Conservation (phyloP, 371 early-diverging fungal genomes). For the Lichtheimia ramosa region DNA sequence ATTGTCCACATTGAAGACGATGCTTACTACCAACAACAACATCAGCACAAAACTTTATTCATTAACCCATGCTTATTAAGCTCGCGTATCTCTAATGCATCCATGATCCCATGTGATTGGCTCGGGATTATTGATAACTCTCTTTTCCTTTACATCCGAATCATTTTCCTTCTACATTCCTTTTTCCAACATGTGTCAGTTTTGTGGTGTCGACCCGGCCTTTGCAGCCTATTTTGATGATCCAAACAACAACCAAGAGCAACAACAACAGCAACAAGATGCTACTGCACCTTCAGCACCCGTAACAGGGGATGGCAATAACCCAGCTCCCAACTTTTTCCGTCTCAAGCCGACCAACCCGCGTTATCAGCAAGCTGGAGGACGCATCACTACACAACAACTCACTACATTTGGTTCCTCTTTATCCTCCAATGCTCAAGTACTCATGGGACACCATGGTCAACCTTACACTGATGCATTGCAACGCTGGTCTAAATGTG, state of each 20-base stretch:
- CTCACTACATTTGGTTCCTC: conserved; percentile 21
- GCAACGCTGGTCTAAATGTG: conserved; percentile 26
- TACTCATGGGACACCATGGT: conserved; percentile 21
- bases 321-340: conserved; percentile 27
- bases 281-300: not conserved
- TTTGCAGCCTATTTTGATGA: conserved; percentile 27
- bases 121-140: not conserved
- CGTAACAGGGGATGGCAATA: conserved; percentile 3
- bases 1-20: no score
- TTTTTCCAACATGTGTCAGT: conserved; percentile 24
- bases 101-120: no score
- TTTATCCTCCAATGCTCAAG: conserved; percentile 20
- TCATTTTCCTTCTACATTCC: not conserved
- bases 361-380: conserved; percentile 13
- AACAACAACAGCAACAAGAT: conserved; percentile 5
- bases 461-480: conserved; percentile 18
- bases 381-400: conserved; percentile 20
- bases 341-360: conserved; percentile 22
- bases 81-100: no score
- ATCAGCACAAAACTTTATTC: no score
- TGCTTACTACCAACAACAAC: no score
- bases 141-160: not conserved
- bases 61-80: no score
- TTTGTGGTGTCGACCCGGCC: conserved; percentile 32
- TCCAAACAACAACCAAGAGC: not conserved